phyloP scores from a whole-genome alignment of 768 basidiomycete species.

The Macrocybe gigantea region DNA sequence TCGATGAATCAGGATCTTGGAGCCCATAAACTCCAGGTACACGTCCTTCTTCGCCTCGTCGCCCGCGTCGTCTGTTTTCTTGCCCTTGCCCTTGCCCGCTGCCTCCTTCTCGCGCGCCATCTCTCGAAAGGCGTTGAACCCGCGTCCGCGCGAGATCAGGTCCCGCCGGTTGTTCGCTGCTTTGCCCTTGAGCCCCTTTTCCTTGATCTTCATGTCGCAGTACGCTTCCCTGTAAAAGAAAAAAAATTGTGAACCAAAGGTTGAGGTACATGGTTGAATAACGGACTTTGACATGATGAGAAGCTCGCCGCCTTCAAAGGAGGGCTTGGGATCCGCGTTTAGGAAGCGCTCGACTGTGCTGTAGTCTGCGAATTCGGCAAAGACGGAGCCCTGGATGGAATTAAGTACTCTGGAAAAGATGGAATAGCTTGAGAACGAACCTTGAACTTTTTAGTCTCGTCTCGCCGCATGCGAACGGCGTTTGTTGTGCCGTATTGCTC shows the following conservation, averaged over 20 bases:
- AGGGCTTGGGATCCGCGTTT: constrained; percentile 73
- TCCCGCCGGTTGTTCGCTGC: constrained; percentile 58
- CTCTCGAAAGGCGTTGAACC: constrained; percentile 80
- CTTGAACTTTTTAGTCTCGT: constrained; percentile 84
- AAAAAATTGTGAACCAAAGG: not conserved
- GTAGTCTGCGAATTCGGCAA: constrained; percentile 79
- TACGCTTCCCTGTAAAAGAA: constrained; percentile 59
- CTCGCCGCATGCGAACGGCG: constrained; percentile 85
- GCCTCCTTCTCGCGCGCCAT: constrained; percentile 38
- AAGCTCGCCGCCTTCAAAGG: constrained; percentile 72
- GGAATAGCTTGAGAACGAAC: constrained; percentile 27
- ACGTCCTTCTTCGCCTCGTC: constrained; percentile 42
- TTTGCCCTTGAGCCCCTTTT: constrained; percentile 82
- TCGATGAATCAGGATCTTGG: constrained; percentile 56
- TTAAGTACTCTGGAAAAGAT: not conserved
- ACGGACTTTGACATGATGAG: constrained; percentile 84
- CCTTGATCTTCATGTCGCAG: constrained; percentile 94
- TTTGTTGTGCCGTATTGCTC: constrained; percentile 69
- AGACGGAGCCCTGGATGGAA: constrained; percentile 72
- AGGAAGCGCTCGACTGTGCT: constrained; percentile 70
- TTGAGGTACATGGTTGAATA: not conserved
- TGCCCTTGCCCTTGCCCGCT: constrained; percentile 17
- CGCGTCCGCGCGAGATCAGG: constrained; percentile 39
- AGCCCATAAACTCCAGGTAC: constrained; percentile 71
- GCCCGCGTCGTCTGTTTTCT: constrained; percentile 15